A percentile compares a stretch with the other conserved stretches of the same genome.
Evolutionary conservation across 139 green algal genomes (phyloP).

Genomic region (Spirogloea muscicola): DNA sequence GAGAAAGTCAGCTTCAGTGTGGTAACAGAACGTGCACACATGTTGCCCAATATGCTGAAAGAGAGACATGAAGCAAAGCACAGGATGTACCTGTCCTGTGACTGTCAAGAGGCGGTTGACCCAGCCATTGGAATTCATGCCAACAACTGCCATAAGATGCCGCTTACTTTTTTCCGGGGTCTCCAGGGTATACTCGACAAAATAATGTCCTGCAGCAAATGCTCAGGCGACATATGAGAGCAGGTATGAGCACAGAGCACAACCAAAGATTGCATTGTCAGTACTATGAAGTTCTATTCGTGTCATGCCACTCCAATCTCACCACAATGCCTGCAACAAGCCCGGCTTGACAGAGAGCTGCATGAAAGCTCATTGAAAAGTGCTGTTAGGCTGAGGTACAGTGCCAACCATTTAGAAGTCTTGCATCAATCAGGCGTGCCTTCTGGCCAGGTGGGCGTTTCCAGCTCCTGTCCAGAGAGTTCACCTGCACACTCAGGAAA

Average conservation of each 20-base stretch:
- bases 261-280: too few relatives aligned
- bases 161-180: constrained; percentile 3
- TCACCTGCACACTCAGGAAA: constrained; percentile 18
- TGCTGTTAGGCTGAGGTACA: too few relatives aligned
- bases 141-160: constrained; percentile 6
- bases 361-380: too few relatives aligned
- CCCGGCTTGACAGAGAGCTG: too few relatives aligned
- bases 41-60: background rate
- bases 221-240: too few relatives aligned
- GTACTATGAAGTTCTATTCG: too few relatives aligned
- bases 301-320: too few relatives aligned
- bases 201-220: constrained; percentile 24
- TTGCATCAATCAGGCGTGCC: constrained; percentile 6
- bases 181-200: constrained; percentile 38
- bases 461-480: constrained; percentile 21
- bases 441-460: background rate
- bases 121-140: constrained; percentile 7
- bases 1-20: too few relatives aligned
- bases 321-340: too few relatives aligned
- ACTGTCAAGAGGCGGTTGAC: constrained; percentile 33
- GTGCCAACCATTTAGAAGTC: background rate
- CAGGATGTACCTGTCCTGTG: constrained; percentile 12
- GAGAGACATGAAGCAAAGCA: background rate
- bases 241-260: too few relatives aligned
- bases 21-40: background rate